Evolutionary conservation across 108 stramenopile species (phyloP).

Genomic region (Fragilariopsis cylindrus): DNA sequence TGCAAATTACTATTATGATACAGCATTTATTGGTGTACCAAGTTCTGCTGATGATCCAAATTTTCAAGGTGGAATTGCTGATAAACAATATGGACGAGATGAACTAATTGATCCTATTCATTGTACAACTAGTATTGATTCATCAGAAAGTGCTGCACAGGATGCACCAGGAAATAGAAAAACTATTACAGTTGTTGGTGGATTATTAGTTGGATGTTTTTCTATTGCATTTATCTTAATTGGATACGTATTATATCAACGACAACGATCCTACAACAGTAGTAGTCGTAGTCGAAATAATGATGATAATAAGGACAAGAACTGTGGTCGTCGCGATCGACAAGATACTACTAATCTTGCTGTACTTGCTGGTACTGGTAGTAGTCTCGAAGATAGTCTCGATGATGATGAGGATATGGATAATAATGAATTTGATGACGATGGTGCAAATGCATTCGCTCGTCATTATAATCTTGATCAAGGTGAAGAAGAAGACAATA

Average conservation of each 20-base stretch:
- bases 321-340: background rate
- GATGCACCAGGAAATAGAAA: background rate
- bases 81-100: background rate
- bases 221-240: conserved; percentile 29
- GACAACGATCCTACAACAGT: conserved; percentile 9
- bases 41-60: background rate
- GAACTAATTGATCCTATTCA: background rate
- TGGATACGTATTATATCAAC: conserved; percentile 20
- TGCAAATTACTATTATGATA: background rate
- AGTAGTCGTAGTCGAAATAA: background rate
- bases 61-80: background rate
- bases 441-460: background rate
- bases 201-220: conserved; percentile 37
- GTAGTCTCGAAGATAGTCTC: background rate
- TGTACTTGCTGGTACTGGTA: no score
- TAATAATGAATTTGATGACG: conserved; percentile 6
- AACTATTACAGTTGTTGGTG: conserved; percentile 41
- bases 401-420: background rate
- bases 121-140: conserved; percentile 9
- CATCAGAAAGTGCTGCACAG: background rate
- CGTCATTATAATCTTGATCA: no score
- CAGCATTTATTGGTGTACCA: conserved; percentile 6
- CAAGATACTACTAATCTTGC: no score
- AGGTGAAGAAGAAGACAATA: background rate
- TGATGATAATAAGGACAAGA: background rate